Base-by-base conservation (phyloP, 345 rosid genomes). In the Boechera retrofracta region DNA sequence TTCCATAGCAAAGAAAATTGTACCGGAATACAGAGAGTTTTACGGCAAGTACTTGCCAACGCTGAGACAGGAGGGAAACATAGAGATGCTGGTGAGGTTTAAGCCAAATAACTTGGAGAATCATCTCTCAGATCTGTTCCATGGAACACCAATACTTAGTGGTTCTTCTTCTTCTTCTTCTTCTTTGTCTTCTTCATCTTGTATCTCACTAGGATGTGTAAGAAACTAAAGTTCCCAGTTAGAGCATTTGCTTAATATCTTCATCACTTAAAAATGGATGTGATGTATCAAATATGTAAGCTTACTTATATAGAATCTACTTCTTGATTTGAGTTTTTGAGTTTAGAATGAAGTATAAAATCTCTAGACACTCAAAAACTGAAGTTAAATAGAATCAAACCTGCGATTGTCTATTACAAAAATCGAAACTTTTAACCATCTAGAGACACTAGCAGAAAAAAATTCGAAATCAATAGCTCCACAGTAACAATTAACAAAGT, bases 51-150 rank as follows among this genome's bases (percentile, higher is more conserved):
- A 83, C 67, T 11, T 55, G 64, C 74, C 26, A 49, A 38, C 21
- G 39, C 4, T 79, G 71, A 67, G 72, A 7, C 79, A 72, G 71
- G 88, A 77, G 72, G 81, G 26, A 35, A 71, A 80, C 71, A 69
- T 81, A 79, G 86, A 78, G 65, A 51, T 33, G 66, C 32, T 80
- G 11, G 83, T 82, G 26, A 83, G 77, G 74, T 77, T 84, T 64
- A 69, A 75, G 11, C 94, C 94, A 7, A 86, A 86, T 64, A 90
- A 86, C 64, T 73, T 94, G 73, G 85, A 54, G 65, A 86, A 86
- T 35, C 86, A 81, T 76, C 77, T 94, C 42, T 89, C 96, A 5
- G 86, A 86, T 65, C 31, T 94, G 70, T 89, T 86, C 79, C 91
- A 77, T 49, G 94, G 91, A 16, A 71, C 76, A 31, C 47, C 71